Base-by-base conservation (phyloP, 352 stramenopile species). In the Phytophthora europaea region DNA sequence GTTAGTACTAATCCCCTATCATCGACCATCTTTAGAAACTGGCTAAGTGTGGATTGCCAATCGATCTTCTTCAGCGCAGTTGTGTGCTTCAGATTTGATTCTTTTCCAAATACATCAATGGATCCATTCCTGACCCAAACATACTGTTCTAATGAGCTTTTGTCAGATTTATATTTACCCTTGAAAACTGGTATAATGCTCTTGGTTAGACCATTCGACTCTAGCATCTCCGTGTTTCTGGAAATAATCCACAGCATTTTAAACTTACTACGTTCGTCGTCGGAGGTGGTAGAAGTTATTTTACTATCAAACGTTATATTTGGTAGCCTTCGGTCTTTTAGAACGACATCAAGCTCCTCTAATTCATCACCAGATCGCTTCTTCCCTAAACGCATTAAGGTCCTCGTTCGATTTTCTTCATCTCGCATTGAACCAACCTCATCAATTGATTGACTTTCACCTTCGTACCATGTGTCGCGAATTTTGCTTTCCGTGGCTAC, bases 41-140 rank as follows among this genome's bases (percentile, higher is more conserved):
- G 10, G 62, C 40, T 55, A 0, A 70, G 52, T 38, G 62, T 70
- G 26, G 36, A 62, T 57, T 63, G 53, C 62, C 62, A 70, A 62
- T 70, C 26, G 23, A 66, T 51, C 31, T 66, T 58, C 5, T 66
- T 58, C 5, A 50, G 18, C 23, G 48, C 31, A 26, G 62, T 15
- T 40, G 16, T 54, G 16, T 70, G 34, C n/a, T 50, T 62, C 10
- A 56, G 62, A 15, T 61, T 50, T 33, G 33, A 50, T 50, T 61
- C 36, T 47, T 60, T 60, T 50, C 54, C 36, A 61, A 45, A 63
- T 7, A 70, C 47, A 45, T 59, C 31, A 51, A 71, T 15, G 2
- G 43, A 65, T 45, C 20, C 22, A 26, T 48, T 9, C 7, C 54
- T 54, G 31, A 45, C 15, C 40, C 40, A 64, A 54, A 54, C 43